Base-by-base conservation (phyloP, 1,284 basidiomycete species). In the Psilocybe mexicana region DNA sequence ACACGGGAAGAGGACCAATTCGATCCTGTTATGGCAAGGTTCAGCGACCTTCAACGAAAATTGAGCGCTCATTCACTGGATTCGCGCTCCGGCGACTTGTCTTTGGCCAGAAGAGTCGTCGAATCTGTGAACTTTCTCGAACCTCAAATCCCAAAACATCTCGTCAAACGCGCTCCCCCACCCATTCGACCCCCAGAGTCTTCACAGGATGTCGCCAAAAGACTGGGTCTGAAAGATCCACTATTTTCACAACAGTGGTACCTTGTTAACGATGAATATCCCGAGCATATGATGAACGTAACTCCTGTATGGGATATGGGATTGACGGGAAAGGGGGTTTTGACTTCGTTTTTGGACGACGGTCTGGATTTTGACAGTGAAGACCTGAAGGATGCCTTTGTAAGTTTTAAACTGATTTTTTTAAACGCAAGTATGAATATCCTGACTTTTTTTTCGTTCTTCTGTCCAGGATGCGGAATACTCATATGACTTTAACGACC, bases 401-500 rank as follows among this genome's bases (percentile, higher is more conserved):
- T 96, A 69, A 69, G 93, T 83, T 83, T 23, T 50, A 54, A 35
- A 48, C 33, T 45, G 24, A 36, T 42, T 26, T 35, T 56, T 51
- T 18, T 59, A n/a, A 23, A 26, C 33, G 52, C 33, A 42, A 2
- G 1, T 5, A 4, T 12, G 4, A 8, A 33, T 0, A 26, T 43
- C 28, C 30, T 24, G 24, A 36, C 2, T 24, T 1, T 55, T 57
- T 56, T 55, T 57, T 56, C 55, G 5, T 47, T 26, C 55, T 30
- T 11, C 42, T 18, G 43, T 38, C 44, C 67, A 96, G 93, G 93
- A 90, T 69, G 85, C 91, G 7, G 87, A 86, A 53, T 89, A 95
- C 54, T 98, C 95, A 1, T 93, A 95, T 72, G 96, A 99, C 74
- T 99, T 95, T 74, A 99, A 99, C 72, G 93, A 96, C 68, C 94